Base-by-base conservation (phyloP, 176 grass and related monocot genomes). In the sorghum (Sorghum bicolor) region DNA sequence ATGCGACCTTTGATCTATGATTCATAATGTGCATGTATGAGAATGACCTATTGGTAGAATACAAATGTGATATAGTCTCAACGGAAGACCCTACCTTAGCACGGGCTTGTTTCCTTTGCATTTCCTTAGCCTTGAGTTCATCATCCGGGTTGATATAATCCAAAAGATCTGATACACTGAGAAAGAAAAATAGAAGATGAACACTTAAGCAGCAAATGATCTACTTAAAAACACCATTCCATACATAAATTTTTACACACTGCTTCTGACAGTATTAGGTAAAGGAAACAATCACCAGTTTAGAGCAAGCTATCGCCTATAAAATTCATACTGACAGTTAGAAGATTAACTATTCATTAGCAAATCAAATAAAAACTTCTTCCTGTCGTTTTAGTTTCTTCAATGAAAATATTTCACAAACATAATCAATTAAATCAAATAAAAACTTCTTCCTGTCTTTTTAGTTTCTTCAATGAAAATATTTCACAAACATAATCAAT, bases 71-170 rank as follows among this genome's bases (percentile, higher is more conserved):
- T 55, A 43, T 44, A 66, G 44, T 74, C 72, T 80, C 61, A 75
- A 31, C 32, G 7, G 48, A 78, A 64, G 32, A 62, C 58, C 72
- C 34, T 87, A 98, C 96, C 93, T 95, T 98, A 80, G 96, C 93
- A 89, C 87, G 96, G 39, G 93, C 91, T 83, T 95, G 93, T 86
- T 92, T 98, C 91, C 93, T 98, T 85, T 92, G 89, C 79, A 95
- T 87, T 94, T 98, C 96, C 83, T 90, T 98, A 80, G 89, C 80
- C 85, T 98, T 95, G 72, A 95, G 80, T 80, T 95, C 96, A 63
- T 89, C 91, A 81, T 98, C 96, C 45, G 96, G 96, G 79, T 95
- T 98, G 77, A 98, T 98, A 78, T 98, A 98, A 87, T 98, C 91
- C 66, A 98, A 66, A 90, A 98, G 93, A 91, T 98, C 96, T 78